phyloP scores from a whole-genome alignment of 441 rosid genomes.

The Melianthus villosus region DNA sequence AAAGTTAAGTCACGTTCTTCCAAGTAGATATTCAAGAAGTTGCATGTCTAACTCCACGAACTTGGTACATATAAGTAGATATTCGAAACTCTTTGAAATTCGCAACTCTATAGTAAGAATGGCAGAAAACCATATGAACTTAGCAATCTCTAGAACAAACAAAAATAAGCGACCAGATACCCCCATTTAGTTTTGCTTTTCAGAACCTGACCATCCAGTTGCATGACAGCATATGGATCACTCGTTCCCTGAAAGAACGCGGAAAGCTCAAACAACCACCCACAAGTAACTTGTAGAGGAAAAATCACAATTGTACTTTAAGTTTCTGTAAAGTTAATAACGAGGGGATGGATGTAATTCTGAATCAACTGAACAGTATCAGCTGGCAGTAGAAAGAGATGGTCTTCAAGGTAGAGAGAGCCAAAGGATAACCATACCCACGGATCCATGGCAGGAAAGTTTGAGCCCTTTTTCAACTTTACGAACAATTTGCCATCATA shows the following conservation, averaged over 20 bases:
- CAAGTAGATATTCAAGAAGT: constrained; percentile 6
- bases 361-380: background rate
- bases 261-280: constrained; percentile 1
- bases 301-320: background rate
- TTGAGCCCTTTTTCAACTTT: constrained; percentile 53
- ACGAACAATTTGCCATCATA: constrained; percentile 72
- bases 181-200: constrained; percentile 73
- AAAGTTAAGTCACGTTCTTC: constrained; percentile 1
- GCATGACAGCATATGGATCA: constrained; percentile 74
- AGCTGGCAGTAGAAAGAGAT: background rate
- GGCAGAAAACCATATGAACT: no score
- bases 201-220: constrained; percentile 73
- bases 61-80: background rate
- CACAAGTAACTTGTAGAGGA: background rate
- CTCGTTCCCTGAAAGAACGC: constrained; percentile 56
- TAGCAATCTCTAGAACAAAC: no score
- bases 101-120: no score
- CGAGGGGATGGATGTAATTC: background rate
- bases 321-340: background rate
- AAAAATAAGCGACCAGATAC: no score
- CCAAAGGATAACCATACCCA: constrained; percentile 34
- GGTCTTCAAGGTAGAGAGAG: constrained; percentile 2
- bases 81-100: no score
- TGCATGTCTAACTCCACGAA: background rate
- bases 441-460: constrained; percentile 88